phyloP scores from a whole-genome alignment of 2,329 filamentous ascomycete species.

The Alternaria consortialis region DNA sequence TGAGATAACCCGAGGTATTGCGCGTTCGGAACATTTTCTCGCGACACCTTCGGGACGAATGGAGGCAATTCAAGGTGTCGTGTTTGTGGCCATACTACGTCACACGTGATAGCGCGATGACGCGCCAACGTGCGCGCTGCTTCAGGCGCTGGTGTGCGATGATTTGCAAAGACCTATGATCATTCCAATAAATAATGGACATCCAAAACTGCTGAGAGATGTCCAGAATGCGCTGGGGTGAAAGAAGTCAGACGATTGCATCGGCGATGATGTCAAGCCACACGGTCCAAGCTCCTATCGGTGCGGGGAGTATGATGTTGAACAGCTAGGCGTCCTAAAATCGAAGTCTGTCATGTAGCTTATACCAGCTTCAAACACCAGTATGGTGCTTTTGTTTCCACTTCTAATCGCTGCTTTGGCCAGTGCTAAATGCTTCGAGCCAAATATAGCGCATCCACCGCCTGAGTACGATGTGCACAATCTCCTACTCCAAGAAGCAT shows the following conservation, averaged over 20 bases:
- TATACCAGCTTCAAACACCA: constrained; percentile 9
- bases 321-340: neutral
- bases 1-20: neutral
- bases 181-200: neutral
- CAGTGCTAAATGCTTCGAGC: constrained; percentile 47
- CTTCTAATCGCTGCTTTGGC: constrained; percentile 22
- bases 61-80: rapidly evolving
- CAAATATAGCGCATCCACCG: constrained; percentile 50
- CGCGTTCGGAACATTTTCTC: neutral
- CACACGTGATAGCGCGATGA: neutral
- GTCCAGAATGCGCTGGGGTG: neutral
- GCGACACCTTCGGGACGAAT: neutral
- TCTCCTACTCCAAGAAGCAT: constrained; percentile 40
- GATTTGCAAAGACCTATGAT: neutral
- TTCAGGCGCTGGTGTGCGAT: too few species aligned
- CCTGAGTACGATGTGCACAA: constrained; percentile 43
- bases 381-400: constrained; percentile 21
- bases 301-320: neutral
- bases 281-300: constrained; percentile 7
- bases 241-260: neutral
- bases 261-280: constrained; percentile 1
- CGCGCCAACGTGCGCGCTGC: neutral
- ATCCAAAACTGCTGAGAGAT: too few species aligned
- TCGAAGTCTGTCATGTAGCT: constrained; percentile 7
- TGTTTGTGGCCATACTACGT: neutral